Evolutionary conservation across 164 flowering plant species (phyloP).

Genomic region (Vitis rotundifolia): DNA sequence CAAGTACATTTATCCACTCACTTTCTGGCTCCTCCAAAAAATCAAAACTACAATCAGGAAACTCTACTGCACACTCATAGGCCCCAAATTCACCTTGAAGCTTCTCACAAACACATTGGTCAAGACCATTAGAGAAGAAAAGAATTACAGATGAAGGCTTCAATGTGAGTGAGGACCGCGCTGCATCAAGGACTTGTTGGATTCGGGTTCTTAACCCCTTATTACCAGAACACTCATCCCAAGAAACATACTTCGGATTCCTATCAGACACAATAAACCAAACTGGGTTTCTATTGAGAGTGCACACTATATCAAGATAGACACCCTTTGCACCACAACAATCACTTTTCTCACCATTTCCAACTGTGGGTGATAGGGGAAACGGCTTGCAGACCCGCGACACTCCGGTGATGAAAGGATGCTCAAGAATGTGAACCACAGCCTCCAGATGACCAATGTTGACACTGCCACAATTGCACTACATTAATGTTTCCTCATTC

Average conservation of each 20-base stretch:
- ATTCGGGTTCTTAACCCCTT: constrained; percentile 58
- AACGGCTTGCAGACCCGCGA: constrained; percentile 87
- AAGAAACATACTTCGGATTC: constrained; percentile 71
- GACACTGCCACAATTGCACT: constrained; percentile 40
- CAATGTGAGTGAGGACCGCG: constrained; percentile 35
- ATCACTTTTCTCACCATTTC: constrained; percentile 7
- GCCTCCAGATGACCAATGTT: constrained; percentile 87
- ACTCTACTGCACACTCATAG: constrained; percentile 28
- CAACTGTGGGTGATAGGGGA: constrained; percentile 21
- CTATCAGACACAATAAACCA: constrained; percentile 91
- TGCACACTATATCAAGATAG: constrained; percentile 80
- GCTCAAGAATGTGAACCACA: constrained; percentile 64
- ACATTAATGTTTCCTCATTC: neutral
- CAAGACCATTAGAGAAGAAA: constrained; percentile 76
- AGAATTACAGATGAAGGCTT: constrained; percentile 65
- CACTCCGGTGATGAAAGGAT: constrained; percentile 62
- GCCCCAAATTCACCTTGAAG: constrained; percentile 60
- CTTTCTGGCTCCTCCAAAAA: constrained; percentile 48
- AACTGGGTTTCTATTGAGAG: constrained; percentile 56
- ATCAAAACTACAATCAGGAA: constrained; percentile 31
- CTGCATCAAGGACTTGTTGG: constrained; percentile 48
- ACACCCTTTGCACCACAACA: constrained; percentile 27
- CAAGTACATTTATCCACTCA: constrained; percentile 55
- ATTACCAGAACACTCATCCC: constrained; percentile 39
- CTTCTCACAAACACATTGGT: constrained; percentile 24